Evolutionary conservation across 805 yeast genomes (phyloP), one percentile per base, ranked within the genome.

Genomic region (Metschnikowia matae): DNA sequence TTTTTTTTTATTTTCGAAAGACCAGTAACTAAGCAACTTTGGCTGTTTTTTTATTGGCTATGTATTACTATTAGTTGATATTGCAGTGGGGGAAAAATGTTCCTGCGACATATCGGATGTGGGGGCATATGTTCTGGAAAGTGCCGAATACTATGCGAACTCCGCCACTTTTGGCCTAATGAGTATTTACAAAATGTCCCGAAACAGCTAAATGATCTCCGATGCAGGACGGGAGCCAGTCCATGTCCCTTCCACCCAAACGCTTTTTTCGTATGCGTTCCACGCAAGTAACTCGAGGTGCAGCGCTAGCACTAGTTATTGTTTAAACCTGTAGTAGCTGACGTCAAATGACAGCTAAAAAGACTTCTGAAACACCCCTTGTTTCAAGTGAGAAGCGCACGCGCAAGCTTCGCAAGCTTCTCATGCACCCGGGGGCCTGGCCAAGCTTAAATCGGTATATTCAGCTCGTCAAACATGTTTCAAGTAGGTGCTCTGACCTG

Each of bases 91-190:
- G 11, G 29, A 4, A 21, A 8, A 8, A 11, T 26, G 29, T 26
- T 26, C 29, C 29, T 26, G 3, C 4, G 11, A 2, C 11, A 8
- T 26, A 8, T 26, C 8, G 11, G 15, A n/a, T 34, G 36, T n/a
- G 17, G 45, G 33, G 32, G 37, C 37, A 41, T 14, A 33, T 23
- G 45, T 42, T 42, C 31, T 34, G 45, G 45, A 33, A 34, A 14
- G 14, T 17, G 44, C 21, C 21, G 23, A 10, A 31, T 15, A 18
- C 7, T 33, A n/a, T 42, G 45, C 45, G 26, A 23, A 17, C 46
- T 23, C 46, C 40, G 46, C 46, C 46, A 35, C 46, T 36, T 35
- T 35, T 36, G 33, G 40, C 23, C 46, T 23, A 23, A 44, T 44
- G 40, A 23, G 46, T 44, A 36, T 44, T 44, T 44, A 44, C 46